Evolutionary conservation across 208 protist species (phyloP), one percentile per base, ranked within the genome.

Genomic region (Trypanosoma caninum): DNA sequence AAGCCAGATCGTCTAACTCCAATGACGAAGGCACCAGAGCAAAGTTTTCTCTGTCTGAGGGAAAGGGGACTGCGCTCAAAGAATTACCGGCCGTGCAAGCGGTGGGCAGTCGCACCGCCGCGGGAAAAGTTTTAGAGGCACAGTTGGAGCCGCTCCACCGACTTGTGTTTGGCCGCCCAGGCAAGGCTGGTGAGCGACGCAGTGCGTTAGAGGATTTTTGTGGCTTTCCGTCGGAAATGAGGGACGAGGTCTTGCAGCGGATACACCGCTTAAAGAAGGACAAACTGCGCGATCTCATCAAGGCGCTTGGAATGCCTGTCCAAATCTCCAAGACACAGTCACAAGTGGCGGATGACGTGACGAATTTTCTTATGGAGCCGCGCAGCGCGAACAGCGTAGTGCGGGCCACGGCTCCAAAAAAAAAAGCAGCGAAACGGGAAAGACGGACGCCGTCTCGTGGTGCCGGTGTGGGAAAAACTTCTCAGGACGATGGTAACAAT

Each of bases 91-190:
- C 78, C 63, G 76, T 92, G 59, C 69, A 59, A 16, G 45, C 38
- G 28, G 59, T 72, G 7, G 27, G 56, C 3, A 58, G 37, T 14
- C 74, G 81, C 16, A 60, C 74, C 7, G 63, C 48, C n/a, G 77
- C 74, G 11, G 54, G 50, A 2, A 67, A 72, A 41, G 44, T 56
- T 10, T 58, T 91, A 11, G 87, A 94, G 59, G 30, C 54, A 0
- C 74, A 67, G 4, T 51, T 91, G 10, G 83, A 94, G 69, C 69
- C 76, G 18, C 67, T 94, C 16, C 87, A 94, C 64, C 82, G 80
- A 25, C 22, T 91, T 22, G 73, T 86, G 22, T 94, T 83, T 73
- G 73, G 77, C 25, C 83, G 83, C 23, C 41, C 72, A 16, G 87
- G 87, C 5, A 25, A 45, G n/a, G 20, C 9, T 2, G 78, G 78